phyloP scores from a whole-genome alignment of 148 eudicot species.

The Heliosperma pusillum region DNA sequence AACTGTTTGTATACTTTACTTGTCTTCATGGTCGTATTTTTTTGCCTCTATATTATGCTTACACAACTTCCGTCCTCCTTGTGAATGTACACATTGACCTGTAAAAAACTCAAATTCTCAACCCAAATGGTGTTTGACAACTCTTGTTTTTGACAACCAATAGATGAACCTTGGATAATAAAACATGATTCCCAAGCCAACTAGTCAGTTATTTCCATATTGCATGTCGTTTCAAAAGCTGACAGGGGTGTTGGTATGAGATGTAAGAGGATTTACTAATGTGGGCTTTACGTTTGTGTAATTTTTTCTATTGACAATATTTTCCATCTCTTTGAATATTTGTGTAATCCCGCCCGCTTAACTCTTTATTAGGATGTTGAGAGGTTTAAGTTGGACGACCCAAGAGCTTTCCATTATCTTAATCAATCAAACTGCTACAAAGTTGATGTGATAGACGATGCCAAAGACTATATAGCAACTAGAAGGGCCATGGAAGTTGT shows the following conservation, averaged over 20 bases:
- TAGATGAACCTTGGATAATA: neutral
- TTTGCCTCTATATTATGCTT: neutral
- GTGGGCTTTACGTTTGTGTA: neutral
- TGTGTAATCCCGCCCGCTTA: neutral
- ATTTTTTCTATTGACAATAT: neutral
- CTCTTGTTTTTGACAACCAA: neutral
- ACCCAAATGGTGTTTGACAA: neutral
- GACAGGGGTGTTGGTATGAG: neutral
- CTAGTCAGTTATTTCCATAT: too few species aligned
- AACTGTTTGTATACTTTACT: neutral
- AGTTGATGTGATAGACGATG: conserved; percentile 68
- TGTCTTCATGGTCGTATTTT: neutral
- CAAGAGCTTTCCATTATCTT: conserved; percentile 75
- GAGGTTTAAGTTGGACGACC: conserved; percentile 70
- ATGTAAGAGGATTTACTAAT: neutral
- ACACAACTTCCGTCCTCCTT: neutral
- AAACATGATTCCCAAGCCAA: neutral
- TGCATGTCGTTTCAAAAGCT: neutral
- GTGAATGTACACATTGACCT: neutral
- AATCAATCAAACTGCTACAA: conserved; percentile 83
- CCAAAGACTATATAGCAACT: conserved; percentile 74
- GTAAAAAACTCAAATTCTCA: neutral
- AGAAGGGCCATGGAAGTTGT: conserved; percentile 91
- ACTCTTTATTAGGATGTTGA: conserved; percentile 47
- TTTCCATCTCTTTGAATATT: conserved; percentile 2